These are phyloP conservation scores for Pseudocercospora musae DNA, from an alignment of 2,329 filamentous ascomycete species.

Conservation along the genomic window DNA sequence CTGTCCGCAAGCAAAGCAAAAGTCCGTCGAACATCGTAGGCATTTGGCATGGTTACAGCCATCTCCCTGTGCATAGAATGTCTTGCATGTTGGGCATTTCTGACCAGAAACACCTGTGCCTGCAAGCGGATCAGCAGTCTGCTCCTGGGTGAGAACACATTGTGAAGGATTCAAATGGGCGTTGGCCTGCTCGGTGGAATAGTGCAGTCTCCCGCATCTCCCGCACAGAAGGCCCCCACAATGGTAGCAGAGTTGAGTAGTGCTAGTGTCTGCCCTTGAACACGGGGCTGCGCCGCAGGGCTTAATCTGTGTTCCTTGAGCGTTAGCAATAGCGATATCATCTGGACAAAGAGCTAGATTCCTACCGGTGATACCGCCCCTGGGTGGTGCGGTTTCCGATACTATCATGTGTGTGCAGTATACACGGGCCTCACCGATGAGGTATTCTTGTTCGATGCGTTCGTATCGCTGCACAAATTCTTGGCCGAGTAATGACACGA, in stretches of 20 bases:
- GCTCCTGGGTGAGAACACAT: neutral
- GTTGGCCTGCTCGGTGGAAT: neutral
- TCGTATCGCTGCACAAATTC: too few species aligned
- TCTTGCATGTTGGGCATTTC: slow-evolving; percentile 2
- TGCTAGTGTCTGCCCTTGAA: neutral
- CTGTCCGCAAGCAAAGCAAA: slow-evolving; percentile 8
- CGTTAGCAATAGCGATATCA: neutral
- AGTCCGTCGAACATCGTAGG: neutral
- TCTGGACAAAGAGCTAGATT: neutral
- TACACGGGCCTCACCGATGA: neutral
- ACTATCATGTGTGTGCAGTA: neutral
- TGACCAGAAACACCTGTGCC: neutral
- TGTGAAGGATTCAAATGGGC: neutral
- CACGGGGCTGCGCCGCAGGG: neutral
- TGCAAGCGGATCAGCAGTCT: neutral
- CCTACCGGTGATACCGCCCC: neutral
- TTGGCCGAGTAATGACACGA: too few species aligned
- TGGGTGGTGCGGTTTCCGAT: neutral
- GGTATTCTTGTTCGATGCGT: too few species aligned
- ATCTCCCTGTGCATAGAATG: neutral
- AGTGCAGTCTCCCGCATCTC: neutral
- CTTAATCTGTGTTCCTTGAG: neutral
- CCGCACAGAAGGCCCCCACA: neutral
- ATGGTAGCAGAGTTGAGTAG: neutral
- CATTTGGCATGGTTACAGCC: slow-evolving; percentile 5